These are phyloP conservation scores for Limtongozyma cylindracea DNA, from an alignment of 805 yeast genomes.

Conservation along the genomic window DNA sequence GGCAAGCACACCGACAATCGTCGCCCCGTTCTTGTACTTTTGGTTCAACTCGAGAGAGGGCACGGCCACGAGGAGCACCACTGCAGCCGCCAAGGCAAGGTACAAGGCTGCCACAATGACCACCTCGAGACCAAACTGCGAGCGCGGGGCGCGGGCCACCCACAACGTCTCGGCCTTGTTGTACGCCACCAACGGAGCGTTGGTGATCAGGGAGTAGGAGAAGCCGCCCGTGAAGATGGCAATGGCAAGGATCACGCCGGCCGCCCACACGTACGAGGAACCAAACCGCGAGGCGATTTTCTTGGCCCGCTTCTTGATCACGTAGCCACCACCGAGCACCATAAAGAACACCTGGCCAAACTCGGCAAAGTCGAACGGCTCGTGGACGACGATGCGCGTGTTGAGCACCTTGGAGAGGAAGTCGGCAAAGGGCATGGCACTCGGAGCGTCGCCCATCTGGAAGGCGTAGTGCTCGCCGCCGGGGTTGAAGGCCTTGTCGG, in stretches of 20 bases:
- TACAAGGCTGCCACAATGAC: constrained; percentile 26
- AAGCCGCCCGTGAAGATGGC: no score
- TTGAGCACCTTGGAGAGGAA: constrained; percentile 19
- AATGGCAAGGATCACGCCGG: no score
- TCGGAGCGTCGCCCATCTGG: constrained; percentile 10
- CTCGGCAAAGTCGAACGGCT: constrained; percentile 12
- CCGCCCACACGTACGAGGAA: no score
- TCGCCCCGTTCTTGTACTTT: constrained; percentile 2
- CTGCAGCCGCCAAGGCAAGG: constrained; percentile 13
- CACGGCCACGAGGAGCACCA: constrained; percentile 13
- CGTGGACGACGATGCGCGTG: constrained; percentile 14
- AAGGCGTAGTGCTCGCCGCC: constrained; percentile 7
- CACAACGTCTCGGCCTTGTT: constrained; percentile 23
- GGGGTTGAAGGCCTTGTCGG: constrained; percentile 1
- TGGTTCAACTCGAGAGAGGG: constrained; percentile 8
- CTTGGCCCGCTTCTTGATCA: no score
- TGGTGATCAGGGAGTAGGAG: constrained; percentile 32
- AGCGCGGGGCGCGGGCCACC: constrained; percentile 36
- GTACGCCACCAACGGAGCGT: constrained; percentile 39
- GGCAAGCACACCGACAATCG: constrained; percentile 5
- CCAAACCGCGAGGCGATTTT: no score
- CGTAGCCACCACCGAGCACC: no score
- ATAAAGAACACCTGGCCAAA: no score
- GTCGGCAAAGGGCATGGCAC: no score
- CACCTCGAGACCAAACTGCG: constrained; percentile 52